phyloP scores from a whole-genome alignment of 2,329 filamentous ascomycete genomes.

The Fonsecaea erecta region DNA sequence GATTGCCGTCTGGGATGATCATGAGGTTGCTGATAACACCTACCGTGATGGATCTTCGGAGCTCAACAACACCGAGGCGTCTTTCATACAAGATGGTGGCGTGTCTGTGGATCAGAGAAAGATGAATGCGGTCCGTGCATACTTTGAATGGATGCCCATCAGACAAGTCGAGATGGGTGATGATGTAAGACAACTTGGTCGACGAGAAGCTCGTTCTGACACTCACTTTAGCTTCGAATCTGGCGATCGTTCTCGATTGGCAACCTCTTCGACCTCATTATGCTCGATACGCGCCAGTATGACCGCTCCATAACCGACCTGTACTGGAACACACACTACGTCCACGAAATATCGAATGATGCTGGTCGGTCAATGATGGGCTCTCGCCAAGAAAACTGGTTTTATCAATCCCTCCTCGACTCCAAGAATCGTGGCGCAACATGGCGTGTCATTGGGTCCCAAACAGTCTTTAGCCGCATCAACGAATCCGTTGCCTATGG shows the following conservation, averaged over 20 bases:
- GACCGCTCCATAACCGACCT: slow-evolving; percentile 67
- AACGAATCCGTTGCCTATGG: slow-evolving; percentile 54
- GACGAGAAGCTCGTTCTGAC: slow-evolving; percentile 32
- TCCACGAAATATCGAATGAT: slow-evolving; percentile 67
- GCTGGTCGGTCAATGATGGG: slow-evolving; percentile 73
- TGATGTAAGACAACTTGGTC: slow-evolving; percentile 45
- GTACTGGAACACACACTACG: slow-evolving; percentile 66
- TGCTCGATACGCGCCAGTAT: slow-evolving; percentile 72
- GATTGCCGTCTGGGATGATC: slow-evolving; percentile 69
- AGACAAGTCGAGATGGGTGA: slow-evolving; percentile 70
- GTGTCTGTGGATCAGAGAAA: slow-evolving; percentile 74
- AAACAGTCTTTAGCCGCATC: slow-evolving; percentile 68
- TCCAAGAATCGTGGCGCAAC: slow-evolving; percentile 68
- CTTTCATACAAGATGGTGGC: slow-evolving; percentile 61
- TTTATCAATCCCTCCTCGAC: slow-evolving; percentile 63
- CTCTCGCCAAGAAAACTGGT: slow-evolving; percentile 73
- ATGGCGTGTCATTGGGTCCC: slow-evolving; percentile 74
- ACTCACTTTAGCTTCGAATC: slow-evolving; percentile 56
- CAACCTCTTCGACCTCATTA: slow-evolving; percentile 67
- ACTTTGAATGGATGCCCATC: slow-evolving; percentile 40
- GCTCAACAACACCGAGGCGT: slow-evolving; percentile 69
- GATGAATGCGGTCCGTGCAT: slow-evolving; percentile 71
- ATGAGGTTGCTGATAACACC: slow-evolving; percentile 68
- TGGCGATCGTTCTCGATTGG: slow-evolving; percentile 71
- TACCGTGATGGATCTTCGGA: slow-evolving; percentile 65